phyloP scores from a whole-genome alignment of 306 rosid genomes.

The Calophaca sinica region DNA sequence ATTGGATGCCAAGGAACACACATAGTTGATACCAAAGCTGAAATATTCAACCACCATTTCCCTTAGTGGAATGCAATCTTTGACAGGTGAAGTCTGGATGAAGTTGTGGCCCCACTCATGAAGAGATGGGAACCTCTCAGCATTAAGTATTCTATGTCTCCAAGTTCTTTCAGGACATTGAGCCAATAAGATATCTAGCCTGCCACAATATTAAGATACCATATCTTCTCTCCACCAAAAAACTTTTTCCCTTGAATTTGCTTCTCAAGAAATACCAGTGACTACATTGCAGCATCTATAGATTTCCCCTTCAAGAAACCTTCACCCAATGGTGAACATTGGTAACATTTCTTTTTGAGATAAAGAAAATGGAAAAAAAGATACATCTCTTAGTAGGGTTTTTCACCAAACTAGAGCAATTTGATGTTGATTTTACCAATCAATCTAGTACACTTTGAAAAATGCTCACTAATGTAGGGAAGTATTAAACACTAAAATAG shows the following conservation, averaged over 20 bases:
- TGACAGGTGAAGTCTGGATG: slow-evolving; percentile 44
- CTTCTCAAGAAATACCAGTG: slow-evolving; percentile 53
- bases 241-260: slow-evolving; percentile 61
- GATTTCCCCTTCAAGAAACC: slow-evolving; percentile 47
- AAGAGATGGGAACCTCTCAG: slow-evolving; percentile 54
- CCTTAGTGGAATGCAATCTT: slow-evolving; percentile 56
- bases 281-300: slow-evolving; percentile 47
- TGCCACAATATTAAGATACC: slow-evolving; percentile 50
- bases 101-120: slow-evolving; percentile 51
- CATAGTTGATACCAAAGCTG: slow-evolving; percentile 39
- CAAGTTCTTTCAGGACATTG: slow-evolving; percentile 49
- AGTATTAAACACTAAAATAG: no score
- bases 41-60: slow-evolving; percentile 49
- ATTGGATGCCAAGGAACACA: slow-evolving; percentile 50
- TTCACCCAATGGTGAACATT: no score
- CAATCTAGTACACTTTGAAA: no score
- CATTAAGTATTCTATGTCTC: slow-evolving; percentile 46
- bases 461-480: no score
- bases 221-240: slow-evolving; percentile 53
- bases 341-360: no score
- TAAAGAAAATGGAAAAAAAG: no score
- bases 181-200: slow-evolving; percentile 50
- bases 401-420: no score
- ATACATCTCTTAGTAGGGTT: no score
- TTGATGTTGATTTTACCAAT: no score